A percentile compares a stretch with the other conserved stretches of the same genome.
These are phyloP conservation scores for Fallopia convolvulus DNA, from an alignment of 148 eudicot species.

Conservation along the genomic window DNA sequence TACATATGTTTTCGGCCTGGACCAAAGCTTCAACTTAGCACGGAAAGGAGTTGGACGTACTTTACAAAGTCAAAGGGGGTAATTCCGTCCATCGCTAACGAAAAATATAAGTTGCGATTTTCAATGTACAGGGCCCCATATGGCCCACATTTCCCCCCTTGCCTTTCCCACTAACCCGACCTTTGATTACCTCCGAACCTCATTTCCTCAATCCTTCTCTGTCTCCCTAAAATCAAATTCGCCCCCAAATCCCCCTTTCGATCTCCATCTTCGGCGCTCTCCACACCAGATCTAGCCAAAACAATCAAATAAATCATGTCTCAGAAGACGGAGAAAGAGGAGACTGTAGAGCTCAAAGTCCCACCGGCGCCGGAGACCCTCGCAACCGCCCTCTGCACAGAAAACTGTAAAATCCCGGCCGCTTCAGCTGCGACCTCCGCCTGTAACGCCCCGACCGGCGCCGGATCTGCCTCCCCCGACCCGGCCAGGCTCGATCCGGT, in stretches of 20 bases:
- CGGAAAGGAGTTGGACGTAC: background rate
- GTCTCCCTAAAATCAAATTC: background rate
- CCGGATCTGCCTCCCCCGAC: constrained; percentile 20
- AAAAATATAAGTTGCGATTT: background rate
- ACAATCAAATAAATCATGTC: constrained; percentile 28
- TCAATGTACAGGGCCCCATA: background rate
- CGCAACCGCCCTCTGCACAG: background rate
- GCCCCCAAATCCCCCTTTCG: too few species aligned
- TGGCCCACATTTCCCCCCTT: background rate
- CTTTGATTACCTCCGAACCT: background rate
- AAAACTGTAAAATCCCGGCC: constrained; percentile 12
- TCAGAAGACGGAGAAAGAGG: constrained; percentile 61
- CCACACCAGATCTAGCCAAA: background rate
- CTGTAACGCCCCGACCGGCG: background rate
- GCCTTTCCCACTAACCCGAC: background rate
- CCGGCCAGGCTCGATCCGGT: background rate
- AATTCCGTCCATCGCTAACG: background rate
- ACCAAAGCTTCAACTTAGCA: too few species aligned
- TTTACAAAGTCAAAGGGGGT: background rate
- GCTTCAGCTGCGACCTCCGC: background rate
- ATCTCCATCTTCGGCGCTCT: background rate
- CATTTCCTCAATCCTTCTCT: background rate
- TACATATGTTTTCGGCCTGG: too few species aligned
- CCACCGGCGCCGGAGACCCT: constrained; percentile 29
- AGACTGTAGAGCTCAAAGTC: constrained; percentile 54